Evolutionary conservation across 768 basidiomycete species (phyloP), one percentile per base, ranked within the genome.

Genomic region (Kwoniella mangroviensis): DNA sequence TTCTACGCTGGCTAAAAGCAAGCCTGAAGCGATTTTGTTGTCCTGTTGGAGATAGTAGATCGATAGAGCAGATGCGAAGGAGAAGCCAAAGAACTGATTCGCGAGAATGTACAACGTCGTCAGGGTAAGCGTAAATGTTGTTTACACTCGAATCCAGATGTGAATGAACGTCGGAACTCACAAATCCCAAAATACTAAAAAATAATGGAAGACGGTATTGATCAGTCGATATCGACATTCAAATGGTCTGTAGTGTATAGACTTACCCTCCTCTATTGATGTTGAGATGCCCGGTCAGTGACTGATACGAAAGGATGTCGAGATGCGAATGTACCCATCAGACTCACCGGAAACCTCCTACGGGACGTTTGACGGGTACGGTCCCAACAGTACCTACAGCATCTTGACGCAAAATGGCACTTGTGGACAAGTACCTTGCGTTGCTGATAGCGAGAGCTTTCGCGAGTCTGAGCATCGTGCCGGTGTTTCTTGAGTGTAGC

Each of bases 11-110:
- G 90, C 88, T 83, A 94, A 91, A 60, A 97, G 84, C 34, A 92
- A 88, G n/a, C 91, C 90, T 3, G 93, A 93, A 40, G 94, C 93
- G 53, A 87, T 85, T 83, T 93, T 92, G 83, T 94, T 94, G 84
- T 96, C 94, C 72, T 96, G 93, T 57, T 95, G 84, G 21, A 97
- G 86, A 81, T 92, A 89, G 82, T 94, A 96, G 28, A 93, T 90
- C 52, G 93, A 92, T 75, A 90, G 88, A 0, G 91, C 90, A 0
- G 93, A 92, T 1, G 93, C 93, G 43, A 94, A 83, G 5, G 94
- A 94, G 85, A 96, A 95, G 1, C 93, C 94, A 74, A 94, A 89
- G 43, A 97, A 82, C 82, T 83, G 55, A 13, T n/a, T 19, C 6
- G n/a, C 7, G 56, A 40, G 68, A 45, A 28, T 3, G 26, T 9